Conservation (phyloP, 805 yeast genomes). For the Candida incommunis region DNA sequence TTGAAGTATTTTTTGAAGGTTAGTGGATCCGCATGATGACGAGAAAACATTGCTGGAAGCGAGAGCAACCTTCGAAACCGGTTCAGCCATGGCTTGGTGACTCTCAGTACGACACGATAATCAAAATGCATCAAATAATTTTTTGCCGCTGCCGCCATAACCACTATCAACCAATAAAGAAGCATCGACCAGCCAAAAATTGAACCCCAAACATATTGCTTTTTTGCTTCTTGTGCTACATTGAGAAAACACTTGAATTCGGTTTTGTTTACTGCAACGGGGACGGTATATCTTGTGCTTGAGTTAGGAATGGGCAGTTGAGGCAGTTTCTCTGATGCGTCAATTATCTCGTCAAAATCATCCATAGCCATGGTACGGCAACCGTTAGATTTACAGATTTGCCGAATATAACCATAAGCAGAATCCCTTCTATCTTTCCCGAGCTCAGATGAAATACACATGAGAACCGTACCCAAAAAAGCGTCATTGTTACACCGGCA, state of each 20-base stretch:
- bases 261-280: neutral
- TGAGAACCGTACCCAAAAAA: neutral
- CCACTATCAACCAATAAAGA: neutral
- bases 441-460: neutral
- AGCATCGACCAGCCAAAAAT: neutral
- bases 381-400: neutral
- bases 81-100: neutral
- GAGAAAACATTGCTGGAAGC: neutral
- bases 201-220: neutral
- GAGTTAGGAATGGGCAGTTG: neutral
- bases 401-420: neutral
- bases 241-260: neutral
- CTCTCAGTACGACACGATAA: neutral
- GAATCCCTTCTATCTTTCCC: neutral
- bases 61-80: neutral
- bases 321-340: neutral
- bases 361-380: neutral
- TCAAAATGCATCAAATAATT: neutral
- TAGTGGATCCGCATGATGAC: neutral
- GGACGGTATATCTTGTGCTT: neutral
- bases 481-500: constrained; percentile 1
- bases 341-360: neutral
- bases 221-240: neutral
- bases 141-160: neutral
- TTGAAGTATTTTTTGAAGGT: neutral